Conservation (phyloP, 768 basidiomycete species). For the Pulveroboletus sp. region DNA sequence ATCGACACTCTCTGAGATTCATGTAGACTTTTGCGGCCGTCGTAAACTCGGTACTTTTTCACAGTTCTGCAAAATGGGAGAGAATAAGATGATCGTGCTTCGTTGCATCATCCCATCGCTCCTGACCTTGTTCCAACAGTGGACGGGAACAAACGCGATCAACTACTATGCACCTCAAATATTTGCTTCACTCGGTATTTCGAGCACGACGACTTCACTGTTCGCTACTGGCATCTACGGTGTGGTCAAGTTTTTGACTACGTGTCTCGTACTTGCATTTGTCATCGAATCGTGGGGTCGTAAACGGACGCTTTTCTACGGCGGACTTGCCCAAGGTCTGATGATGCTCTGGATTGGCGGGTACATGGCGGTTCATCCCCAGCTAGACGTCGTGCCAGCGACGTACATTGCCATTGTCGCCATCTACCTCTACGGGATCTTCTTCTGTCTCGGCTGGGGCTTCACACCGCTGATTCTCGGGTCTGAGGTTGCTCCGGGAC, state of each 20-base stretch:
- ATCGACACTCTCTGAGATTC: conserved; percentile 33
- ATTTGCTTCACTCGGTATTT: conserved; percentile 34
- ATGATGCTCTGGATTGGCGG: conserved; percentile 35
- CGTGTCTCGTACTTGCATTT: conserved; percentile 31
- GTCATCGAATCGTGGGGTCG: conserved; percentile 38
- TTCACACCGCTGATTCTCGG: conserved; percentile 33
- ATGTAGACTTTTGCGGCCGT: conserved; percentile 32
- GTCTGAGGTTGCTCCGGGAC: conserved; percentile 34
- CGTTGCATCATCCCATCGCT: conserved; percentile 32
- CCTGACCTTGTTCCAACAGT: conserved; percentile 36
- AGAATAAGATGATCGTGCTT: conserved; percentile 24
- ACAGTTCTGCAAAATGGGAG: conserved; percentile 34
- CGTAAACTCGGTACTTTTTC: conserved; percentile 19
- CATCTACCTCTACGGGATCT: conserved; percentile 30
- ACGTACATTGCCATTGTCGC: conserved; percentile 34
- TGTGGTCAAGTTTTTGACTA: conserved; percentile 34
- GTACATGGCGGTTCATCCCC: conserved; percentile 27
- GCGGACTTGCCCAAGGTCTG: conserved; percentile 32
- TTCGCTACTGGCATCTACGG: conserved; percentile 41
- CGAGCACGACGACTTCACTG: conserved; percentile 25
- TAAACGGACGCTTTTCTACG: conserved; percentile 34
- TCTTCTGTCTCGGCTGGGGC: conserved; percentile 34
- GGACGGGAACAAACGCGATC: conserved; percentile 40
- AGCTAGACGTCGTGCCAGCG: conserved; percentile 19
- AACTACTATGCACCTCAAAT: conserved; percentile 39